These are phyloP conservation scores for Fusarium sp. DNA, from an alignment of 2,329 filamentous ascomycete species.

Conservation along the genomic window DNA sequence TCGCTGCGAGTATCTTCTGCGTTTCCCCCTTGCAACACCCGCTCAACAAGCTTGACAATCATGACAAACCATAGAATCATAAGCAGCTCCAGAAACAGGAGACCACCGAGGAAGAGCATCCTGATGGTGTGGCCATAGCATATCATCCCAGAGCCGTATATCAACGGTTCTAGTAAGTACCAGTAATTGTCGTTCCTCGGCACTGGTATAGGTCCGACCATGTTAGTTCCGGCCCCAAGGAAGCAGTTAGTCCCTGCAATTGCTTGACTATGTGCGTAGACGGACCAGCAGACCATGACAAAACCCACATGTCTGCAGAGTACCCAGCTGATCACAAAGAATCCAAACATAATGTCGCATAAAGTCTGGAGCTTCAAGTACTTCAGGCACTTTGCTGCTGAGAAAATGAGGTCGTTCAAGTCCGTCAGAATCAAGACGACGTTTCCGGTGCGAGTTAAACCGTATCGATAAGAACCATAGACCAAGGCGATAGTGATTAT, in stretches of 20 bases:
- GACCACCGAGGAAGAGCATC: constrained; percentile 79
- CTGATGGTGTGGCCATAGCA: constrained; percentile 82
- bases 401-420: constrained; percentile 73
- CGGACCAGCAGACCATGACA: constrained; percentile 80
- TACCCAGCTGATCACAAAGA: constrained; percentile 92
- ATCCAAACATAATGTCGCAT: constrained; percentile 84
- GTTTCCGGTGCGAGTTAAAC: constrained; percentile 86
- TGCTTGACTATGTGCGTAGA: constrained; percentile 30
- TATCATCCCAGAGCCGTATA: constrained; percentile 74
- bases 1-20: constrained; percentile 92
- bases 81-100: constrained; percentile 81
- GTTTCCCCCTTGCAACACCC: constrained; percentile 79
- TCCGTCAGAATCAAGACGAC: constrained; percentile 94
- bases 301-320: constrained; percentile 84
- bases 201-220: constrained; percentile 63
- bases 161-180: constrained; percentile 80
- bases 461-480: constrained; percentile 83
- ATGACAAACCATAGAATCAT: constrained; percentile 89
- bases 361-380: constrained; percentile 80
- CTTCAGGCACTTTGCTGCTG: constrained; percentile 91
- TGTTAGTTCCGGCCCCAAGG: constrained; percentile 62
- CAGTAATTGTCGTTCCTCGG: constrained; percentile 58
- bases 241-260: constrained; percentile 72
- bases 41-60: constrained; percentile 67
- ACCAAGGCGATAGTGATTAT: constrained; percentile 87